Conservation (phyloP, 306 rosid species). For the Gastrolobium villosum region DNA sequence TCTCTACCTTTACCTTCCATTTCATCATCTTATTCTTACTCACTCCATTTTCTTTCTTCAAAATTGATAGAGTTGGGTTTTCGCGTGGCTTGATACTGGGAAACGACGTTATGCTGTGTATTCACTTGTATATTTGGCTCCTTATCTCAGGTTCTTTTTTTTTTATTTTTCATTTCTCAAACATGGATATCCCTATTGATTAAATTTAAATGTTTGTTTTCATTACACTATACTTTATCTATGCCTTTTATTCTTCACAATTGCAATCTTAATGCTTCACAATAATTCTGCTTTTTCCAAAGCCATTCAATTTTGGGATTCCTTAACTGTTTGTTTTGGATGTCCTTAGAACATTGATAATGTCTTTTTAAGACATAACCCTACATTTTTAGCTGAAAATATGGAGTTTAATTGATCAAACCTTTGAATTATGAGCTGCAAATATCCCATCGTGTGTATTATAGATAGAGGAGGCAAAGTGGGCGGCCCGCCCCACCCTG, state of each 20-base stretch:
- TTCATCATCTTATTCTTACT: not conserved
- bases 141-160: conserved; percentile 75
- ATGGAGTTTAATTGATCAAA: not conserved
- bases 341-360: not conserved
- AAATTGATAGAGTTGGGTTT: conserved; percentile 82
- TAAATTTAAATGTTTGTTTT: not conserved
- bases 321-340: not conserved
- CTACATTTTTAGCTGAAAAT: not conserved
- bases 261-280: not conserved
- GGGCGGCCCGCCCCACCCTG: too few relatives aligned
- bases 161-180: conserved; percentile 18
- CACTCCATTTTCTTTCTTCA: conserved; percentile 4
- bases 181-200: not conserved
- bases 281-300: not conserved
- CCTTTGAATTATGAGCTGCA: not conserved
- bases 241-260: not conserved
- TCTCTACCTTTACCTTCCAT: not conserved
- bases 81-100: conserved; percentile 92
- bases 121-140: conserved; percentile 82
- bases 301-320: not conserved
- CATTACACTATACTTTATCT: not conserved
- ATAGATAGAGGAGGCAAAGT: too few relatives aligned
- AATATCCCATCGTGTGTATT: not conserved
- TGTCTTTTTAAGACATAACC: not conserved
- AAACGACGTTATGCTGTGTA: conserved; percentile 79